Base-by-base conservation (phyloP, 1,284 basidiomycete genomes). In the Cryptococcus deneoformans region DNA sequence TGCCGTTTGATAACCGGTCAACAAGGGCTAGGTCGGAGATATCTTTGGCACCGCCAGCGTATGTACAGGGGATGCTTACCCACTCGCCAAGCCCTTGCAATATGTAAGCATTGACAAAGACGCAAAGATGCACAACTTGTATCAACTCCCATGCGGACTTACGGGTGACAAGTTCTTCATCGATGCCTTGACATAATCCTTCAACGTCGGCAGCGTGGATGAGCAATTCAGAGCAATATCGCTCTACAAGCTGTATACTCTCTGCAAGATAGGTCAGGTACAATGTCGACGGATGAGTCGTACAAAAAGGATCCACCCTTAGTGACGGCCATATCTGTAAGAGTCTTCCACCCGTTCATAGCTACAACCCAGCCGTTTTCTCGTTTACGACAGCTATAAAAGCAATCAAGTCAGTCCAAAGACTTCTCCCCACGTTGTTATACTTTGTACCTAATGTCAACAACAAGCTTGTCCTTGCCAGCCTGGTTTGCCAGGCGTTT, bases 121-220 rank as follows among this genome's bases (percentile, higher is more conserved):
- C n/a, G 53, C 37, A 53, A 50, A 29, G n/a, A 20, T 11, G 53
- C 37, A 53, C 50, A 50, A 50, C 24, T 36, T 10, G 8, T 29
- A 51, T 12, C 5, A 39, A 24, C 37, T 16, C 12, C 10, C 29
- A 46, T 34, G 2, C 9, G 9, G 10, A 77, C 87, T 65, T 65
- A 90, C 94, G 87, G 63, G 79, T 65, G 6, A 99, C 95, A 6
- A 99, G 83, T 35, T 88, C 86, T 73, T 92, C 86, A 72, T 99
- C 96, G 59, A 99, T 94, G 0, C 96, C 96, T 79, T 93, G 87
- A 77, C 96, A 99, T 37, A 99, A 80, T 0, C 96, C 96, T 76
- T 99, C 96, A 4, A 99, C 93, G 68, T 99, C 96, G 5, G 96
- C 96, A 0, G 96, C 95, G 77, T 99, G 96, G 46, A 99, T 85